phyloP scores from a whole-genome alignment of 345 rosid species.

The Hibiscus syriacus region DNA sequence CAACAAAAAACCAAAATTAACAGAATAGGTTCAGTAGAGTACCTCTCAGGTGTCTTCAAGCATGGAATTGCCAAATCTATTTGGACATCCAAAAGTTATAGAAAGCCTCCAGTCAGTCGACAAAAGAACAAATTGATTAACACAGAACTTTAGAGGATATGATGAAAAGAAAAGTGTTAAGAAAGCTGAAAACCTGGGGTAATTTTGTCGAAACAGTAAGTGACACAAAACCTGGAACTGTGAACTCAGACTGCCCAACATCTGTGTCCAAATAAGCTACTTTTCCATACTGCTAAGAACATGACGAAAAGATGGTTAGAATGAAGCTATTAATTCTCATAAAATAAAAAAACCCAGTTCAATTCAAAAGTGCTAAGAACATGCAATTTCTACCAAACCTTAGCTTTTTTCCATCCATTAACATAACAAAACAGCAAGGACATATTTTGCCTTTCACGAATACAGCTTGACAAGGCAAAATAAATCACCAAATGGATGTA shows the following conservation, averaged over 20 bases:
- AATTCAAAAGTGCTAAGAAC: neutral
- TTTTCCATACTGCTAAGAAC: conserved; percentile 45
- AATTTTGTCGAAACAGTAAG: conserved; percentile 55
- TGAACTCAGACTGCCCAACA: conserved; percentile 94
- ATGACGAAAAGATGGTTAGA: neutral
- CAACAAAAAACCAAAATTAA: neutral
- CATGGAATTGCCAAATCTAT: conserved; percentile 77
- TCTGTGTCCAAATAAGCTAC: conserved; percentile 90
- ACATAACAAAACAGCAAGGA: conserved; percentile 3
- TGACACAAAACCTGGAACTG: conserved; percentile 83
- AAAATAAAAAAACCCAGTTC: neutral
- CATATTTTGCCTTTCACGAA: neutral
- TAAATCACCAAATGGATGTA: neutral
- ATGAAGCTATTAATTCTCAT: neutral
- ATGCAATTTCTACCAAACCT: neutral
- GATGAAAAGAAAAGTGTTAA: neutral
- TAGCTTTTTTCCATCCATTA: neutral
- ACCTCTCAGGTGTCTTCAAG: conserved; percentile 94
- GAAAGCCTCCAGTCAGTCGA: neutral
- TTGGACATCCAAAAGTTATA: conserved; percentile 14
- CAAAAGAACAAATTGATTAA: neutral
- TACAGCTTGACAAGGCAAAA: conserved; percentile 8
- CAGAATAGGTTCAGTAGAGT: conserved; percentile 7
- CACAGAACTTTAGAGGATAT: neutral
- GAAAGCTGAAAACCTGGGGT: conserved; percentile 43